Percentiles rank a stretch among this genome's conserved stretches.
Conservation (phyloP, 2,329 filamentous ascomycete species). For the Epichloe baconii region DNA sequence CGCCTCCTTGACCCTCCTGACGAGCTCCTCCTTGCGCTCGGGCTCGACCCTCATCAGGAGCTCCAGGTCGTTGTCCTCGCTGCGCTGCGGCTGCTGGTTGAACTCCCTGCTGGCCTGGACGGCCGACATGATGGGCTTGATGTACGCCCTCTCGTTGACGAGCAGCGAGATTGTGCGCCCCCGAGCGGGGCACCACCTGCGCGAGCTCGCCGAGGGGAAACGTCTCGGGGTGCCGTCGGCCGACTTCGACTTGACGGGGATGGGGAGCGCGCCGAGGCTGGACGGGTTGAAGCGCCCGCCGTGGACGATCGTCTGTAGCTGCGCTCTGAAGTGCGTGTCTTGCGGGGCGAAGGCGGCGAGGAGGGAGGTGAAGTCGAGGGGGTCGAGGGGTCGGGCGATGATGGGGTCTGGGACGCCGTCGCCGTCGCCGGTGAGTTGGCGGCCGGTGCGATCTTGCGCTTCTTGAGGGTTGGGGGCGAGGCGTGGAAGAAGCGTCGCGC, state of each 20-base stretch:
- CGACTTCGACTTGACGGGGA: slow-evolving; percentile 24
- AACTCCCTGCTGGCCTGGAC: slow-evolving; percentile 38
- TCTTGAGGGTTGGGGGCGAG: slow-evolving; percentile 21
- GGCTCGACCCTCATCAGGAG: slow-evolving; percentile 40
- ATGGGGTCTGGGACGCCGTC: slow-evolving; percentile 7
- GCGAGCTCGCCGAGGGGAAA: slow-evolving; percentile 43
- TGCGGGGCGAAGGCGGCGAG: slow-evolving; percentile 27
- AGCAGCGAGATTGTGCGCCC: slow-evolving; percentile 27
- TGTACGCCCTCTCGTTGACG: slow-evolving; percentile 28
- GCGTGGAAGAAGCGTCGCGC: slow-evolving; percentile 21
- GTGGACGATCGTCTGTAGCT: slow-evolving; percentile 26
- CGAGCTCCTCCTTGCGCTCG: slow-evolving; percentile 35
- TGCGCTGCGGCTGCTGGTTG: slow-evolving; percentile 48
- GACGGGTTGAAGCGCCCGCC: slow-evolving; percentile 41
- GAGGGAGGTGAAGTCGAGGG: slow-evolving; percentile 36
- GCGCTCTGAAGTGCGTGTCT: slow-evolving; percentile 29
- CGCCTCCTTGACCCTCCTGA: slow-evolving; percentile 28
- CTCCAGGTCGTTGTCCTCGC: slow-evolving; percentile 46
- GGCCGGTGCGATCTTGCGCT: slow-evolving; percentile 23
- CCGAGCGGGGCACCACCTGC: slow-evolving; percentile 35
- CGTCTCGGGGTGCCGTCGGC: slow-evolving; percentile 11
- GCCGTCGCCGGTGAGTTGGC: slow-evolving; percentile 16
- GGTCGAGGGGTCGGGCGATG: slow-evolving; percentile 25
- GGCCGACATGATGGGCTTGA: slow-evolving; percentile 43
- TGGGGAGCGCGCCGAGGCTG: slow-evolving; percentile 31